A percentile compares a stretch with the other conserved stretches of the same genome.
These are phyloP conservation scores for Aplosporella prunicola DNA, from an alignment of 2,329 filamentous ascomycete genomes.

Conservation along the genomic window DNA sequence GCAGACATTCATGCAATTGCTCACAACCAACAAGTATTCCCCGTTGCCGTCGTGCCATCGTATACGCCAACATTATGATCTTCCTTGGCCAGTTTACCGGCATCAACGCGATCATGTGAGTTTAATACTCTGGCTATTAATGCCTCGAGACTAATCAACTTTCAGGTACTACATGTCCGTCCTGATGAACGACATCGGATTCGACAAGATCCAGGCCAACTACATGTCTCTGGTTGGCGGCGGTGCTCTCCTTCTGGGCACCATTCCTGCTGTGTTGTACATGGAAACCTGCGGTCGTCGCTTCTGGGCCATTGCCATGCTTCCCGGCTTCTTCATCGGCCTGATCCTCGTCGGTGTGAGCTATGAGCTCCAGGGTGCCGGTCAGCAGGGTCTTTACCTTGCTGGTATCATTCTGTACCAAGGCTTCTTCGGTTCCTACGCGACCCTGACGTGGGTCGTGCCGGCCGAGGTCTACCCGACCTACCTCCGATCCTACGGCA, in stretches of 20 bases:
- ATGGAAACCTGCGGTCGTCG: constrained; percentile 66
- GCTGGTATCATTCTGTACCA: constrained; percentile 48
- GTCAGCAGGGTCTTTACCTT: constrained; percentile 53
- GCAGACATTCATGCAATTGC: constrained; percentile 7
- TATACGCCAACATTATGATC: constrained; percentile 27
- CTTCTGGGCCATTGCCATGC: constrained; percentile 65
- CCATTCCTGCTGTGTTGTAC: constrained; percentile 57
- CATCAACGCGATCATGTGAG: constrained; percentile 59
- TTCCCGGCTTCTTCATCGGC: constrained; percentile 63
- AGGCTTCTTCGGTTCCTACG: constrained; percentile 29
- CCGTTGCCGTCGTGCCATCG: constrained; percentile 23
- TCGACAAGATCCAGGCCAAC: constrained; percentile 50
- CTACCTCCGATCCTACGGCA: constrained; percentile 62
- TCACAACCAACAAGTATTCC: constrained; percentile 23
- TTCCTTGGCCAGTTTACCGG: constrained; percentile 56
- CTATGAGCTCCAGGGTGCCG: constrained; percentile 46
- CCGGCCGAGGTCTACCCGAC: constrained; percentile 64
- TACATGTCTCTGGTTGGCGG: constrained; percentile 71
- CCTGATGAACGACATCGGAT: constrained; percentile 59
- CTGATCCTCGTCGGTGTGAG: constrained; percentile 56
- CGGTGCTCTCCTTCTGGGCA: constrained; percentile 56
- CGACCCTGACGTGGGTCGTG: constrained; percentile 26
- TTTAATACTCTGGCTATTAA: too few species aligned
- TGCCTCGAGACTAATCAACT: too few species aligned
- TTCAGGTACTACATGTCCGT: constrained; percentile 67